Evolutionary conservation across 768 basidiomycete genomes (phyloP).

Genomic region (Dictyophora rubrovolvata): DNA sequence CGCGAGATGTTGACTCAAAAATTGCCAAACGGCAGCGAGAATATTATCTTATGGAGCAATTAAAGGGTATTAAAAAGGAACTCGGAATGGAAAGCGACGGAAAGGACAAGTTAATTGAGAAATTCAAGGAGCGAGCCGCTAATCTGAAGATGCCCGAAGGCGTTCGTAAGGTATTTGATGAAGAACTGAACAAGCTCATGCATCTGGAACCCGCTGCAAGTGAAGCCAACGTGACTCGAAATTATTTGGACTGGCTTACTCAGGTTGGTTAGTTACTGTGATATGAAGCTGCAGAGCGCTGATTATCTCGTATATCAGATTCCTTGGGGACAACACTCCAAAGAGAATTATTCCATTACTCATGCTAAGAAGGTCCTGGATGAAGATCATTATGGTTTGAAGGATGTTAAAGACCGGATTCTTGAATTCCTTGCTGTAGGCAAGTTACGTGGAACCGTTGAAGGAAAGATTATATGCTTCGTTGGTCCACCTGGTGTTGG

Average conservation of each 20-base stretch:
- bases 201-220: constrained; percentile 84
- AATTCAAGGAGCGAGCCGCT: constrained; percentile 80
- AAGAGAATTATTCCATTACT: constrained; percentile 82
- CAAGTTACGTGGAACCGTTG: constrained; percentile 85
- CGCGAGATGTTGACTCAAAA: constrained; percentile 87
- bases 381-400: constrained; percentile 89
- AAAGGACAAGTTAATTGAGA: constrained; percentile 88
- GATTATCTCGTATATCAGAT: constrained; percentile 42
- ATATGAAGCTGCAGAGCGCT: not conserved
- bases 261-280: constrained; percentile 35
- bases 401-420: constrained; percentile 88
- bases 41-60: constrained; percentile 94
- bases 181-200: constrained; percentile 84
- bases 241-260: constrained; percentile 90
- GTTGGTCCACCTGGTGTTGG: constrained; percentile 97
- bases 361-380: constrained; percentile 81
- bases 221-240: constrained; percentile 89
- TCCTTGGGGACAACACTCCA: constrained; percentile 93
- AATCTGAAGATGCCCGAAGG: constrained; percentile 79
- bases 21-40: constrained; percentile 91
- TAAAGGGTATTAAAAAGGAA: constrained; percentile 94
- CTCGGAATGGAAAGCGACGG: constrained; percentile 92
- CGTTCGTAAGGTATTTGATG: constrained; percentile 91
- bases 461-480: constrained; percentile 96
- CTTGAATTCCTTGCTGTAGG: constrained; percentile 94